Base-by-base conservation (phyloP, 1,284 basidiomycete species). In the Tremellales sp. region DNA sequence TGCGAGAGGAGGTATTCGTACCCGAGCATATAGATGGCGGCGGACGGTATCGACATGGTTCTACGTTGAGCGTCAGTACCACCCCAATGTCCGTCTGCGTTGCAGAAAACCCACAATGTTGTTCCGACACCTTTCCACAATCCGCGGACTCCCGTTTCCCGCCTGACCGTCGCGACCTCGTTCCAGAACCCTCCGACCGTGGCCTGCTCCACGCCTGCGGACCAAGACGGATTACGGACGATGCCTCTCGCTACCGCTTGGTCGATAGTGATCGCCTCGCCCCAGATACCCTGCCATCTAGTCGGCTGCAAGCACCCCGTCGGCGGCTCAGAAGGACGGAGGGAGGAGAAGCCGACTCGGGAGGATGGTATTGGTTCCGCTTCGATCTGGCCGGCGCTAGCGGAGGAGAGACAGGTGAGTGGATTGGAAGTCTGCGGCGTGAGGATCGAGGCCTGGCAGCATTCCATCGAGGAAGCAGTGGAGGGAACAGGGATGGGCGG, bases 21-120 rank as follows among this genome's bases (percentile, higher is more conserved):
- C 24, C 89, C 91, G 40, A 97, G 78, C 84, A 98, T 98, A 74
- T 98, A 98, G 29, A 84, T 81, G 39, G 93, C 91, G 40, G 93
- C 83, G 0, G 92, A 86, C 0, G 94, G 94, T 7, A 98, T 87
- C 19, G 88, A 86, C 70, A 98, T 94, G 26, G 89, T 72, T 43
- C 91, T 90, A 53, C 40, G 4, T n/a, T n/a, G 25, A 38, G 16
- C 40, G 48, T 41, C 8, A 29, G n/a, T 22, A 18, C 13, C 42
- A 29, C 43, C 21, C 58, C 25, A 18, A 10, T 13, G 24, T 24
- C 18, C 26, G 19, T n/a, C 13, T n/a, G 26, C 31, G n/a, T 32
- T 12, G 14, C 2, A 14, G 5, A 14, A 37, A 21, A 76, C 87
- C 75, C 65, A 91, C 90, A 92, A 68, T 42, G 86, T 81, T 9